Conservation (phyloP, 805 yeast genomes). For the Sungouiella blattae region DNA sequence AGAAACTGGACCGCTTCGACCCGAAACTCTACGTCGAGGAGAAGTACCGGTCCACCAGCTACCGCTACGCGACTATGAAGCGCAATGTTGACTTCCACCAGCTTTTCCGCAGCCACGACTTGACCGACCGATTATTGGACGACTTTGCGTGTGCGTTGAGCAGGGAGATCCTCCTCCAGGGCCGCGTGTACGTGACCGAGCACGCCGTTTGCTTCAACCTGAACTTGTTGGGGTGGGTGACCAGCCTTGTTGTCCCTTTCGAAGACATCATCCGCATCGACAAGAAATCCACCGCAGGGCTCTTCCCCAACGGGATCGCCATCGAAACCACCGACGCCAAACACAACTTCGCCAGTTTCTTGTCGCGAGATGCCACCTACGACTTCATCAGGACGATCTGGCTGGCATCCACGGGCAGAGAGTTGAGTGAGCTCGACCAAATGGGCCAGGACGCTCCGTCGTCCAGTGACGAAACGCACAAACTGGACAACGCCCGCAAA, state of each 20-base stretch:
- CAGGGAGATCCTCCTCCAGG: conserved; percentile 83
- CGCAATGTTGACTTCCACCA: conserved; percentile 70
- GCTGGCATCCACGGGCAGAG: conserved; percentile 36
- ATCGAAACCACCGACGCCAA: conserved; percentile 61
- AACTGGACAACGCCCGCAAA: conserved; percentile 3
- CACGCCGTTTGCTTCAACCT: conserved; percentile 81
- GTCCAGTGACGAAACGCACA: not conserved
- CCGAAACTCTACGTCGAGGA: conserved; percentile 54
- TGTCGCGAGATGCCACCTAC: conserved; percentile 74
- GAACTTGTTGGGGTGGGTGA: conserved; percentile 85
- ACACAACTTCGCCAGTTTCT: conserved; percentile 83
- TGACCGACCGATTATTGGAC: conserved; percentile 70
- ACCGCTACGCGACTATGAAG: conserved; percentile 56
- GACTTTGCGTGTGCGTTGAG: conserved; percentile 90
- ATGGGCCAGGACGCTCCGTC: conserved; percentile 2
- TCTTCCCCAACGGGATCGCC: conserved; percentile 85
- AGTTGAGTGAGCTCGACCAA: conserved; percentile 11
- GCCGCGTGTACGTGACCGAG: conserved; percentile 78
- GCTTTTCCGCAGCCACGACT: conserved; percentile 63
- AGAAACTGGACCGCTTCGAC: conserved; percentile 23
- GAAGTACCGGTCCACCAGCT: conserved; percentile 52
- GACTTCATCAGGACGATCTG: conserved; percentile 68
- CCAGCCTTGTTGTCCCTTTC: conserved; percentile 68
- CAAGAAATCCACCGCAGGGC: conserved; percentile 79
- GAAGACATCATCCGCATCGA: conserved; percentile 72